Conservation (phyloP, 495 filamentous ascomycete genomes). For the Penicillium flavigenum region DNA sequence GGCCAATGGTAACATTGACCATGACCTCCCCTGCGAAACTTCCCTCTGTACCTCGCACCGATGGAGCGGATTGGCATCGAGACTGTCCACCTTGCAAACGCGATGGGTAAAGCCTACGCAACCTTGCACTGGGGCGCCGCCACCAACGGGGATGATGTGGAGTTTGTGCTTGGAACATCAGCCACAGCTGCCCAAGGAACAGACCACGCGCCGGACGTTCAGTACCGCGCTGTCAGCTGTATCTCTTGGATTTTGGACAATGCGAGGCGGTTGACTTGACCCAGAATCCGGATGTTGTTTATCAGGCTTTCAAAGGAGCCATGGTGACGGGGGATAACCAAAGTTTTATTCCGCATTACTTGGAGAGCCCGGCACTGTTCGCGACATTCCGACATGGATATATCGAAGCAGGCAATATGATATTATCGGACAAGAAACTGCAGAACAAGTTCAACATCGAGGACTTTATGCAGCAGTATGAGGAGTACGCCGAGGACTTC, state of each 20-base stretch:
- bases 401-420: constrained; percentile 9
- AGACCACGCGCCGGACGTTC: constrained; percentile 3
- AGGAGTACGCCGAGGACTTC: constrained; percentile 16
- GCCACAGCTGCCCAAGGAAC: background rate
- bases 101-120: constrained; percentile 18
- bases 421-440: constrained; percentile 5
- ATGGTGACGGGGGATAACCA: constrained; percentile 22
- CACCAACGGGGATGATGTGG: constrained; percentile 18
- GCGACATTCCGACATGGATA: constrained; percentile 15
- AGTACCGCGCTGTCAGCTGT: constrained; percentile 11
- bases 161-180: constrained; percentile 20
- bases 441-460: constrained; percentile 8
- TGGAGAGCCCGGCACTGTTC: constrained; percentile 12
- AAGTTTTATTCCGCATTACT: constrained; percentile 13
- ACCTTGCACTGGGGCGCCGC: constrained; percentile 18
- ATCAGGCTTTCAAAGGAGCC: constrained; percentile 20
- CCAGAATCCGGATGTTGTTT: constrained; percentile 11
- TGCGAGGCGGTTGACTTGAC: constrained; percentile 15
- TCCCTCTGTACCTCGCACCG: constrained; percentile 14
- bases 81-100: constrained; percentile 2
- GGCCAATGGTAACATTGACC: constrained; percentile 34
- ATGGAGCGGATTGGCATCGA: constrained; percentile 12
- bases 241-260: constrained; percentile 17
- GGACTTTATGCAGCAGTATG: constrained; percentile 18
- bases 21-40: constrained; percentile 5